Evolutionary conservation across 176 grass and related monocot species (phyloP).

Genomic region (Neostapfia colusana): DNA sequence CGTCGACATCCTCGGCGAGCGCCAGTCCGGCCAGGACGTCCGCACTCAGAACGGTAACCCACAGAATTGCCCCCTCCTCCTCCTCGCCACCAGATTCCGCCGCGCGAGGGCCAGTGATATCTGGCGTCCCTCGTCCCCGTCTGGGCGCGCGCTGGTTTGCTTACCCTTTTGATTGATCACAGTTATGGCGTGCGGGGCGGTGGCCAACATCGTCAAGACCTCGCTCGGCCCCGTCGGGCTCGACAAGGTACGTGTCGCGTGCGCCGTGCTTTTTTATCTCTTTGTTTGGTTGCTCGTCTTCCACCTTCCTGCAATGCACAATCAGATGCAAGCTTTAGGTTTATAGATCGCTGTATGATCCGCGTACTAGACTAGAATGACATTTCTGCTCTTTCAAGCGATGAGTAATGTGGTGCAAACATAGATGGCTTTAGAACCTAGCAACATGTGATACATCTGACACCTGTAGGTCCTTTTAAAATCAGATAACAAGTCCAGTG

Average conservation of each 20-base stretch:
- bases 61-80: background rate
- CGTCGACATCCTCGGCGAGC: constrained; percentile 82
- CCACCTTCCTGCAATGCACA: background rate
- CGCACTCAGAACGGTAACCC: constrained; percentile 82
- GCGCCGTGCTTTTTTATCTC: background rate
- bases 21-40: constrained; percentile 91
- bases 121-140: background rate
- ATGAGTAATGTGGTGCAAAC: background rate
- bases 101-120: constrained; percentile 22
- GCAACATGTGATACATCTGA: background rate
- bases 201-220: constrained; percentile 90
- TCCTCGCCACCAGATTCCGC: constrained; percentile 17
- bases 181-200: constrained; percentile 87
- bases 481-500: background rate
- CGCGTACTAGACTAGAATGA: background rate
- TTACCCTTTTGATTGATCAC: background rate
- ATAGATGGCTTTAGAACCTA: background rate
- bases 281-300: background rate
- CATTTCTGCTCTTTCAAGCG: background rate
- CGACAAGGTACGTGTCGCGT: constrained; percentile 60
- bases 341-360: constrained; percentile 8
- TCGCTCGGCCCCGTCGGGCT: constrained; percentile 88
- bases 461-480: background rate
- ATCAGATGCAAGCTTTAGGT: background rate
- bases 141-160: background rate